Percentiles rank a stretch among this genome's conserved stretches.
phyloP scores from a whole-genome alignment of 176 grass and related monocot species.

The Oryza rufipogon region DNA sequence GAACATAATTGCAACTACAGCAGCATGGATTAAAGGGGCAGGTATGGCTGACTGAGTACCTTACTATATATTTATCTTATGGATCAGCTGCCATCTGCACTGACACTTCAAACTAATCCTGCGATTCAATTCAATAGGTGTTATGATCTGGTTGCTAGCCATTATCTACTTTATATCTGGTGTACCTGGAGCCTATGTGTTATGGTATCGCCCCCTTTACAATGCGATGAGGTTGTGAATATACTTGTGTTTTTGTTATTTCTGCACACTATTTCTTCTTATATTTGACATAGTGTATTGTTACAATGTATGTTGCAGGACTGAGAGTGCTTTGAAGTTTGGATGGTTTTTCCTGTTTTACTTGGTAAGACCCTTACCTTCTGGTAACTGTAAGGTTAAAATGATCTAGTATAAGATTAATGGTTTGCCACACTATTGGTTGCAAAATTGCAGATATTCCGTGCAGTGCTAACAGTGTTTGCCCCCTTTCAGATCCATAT shows the following conservation, averaged over 20 bases:
- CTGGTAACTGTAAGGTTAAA: neutral
- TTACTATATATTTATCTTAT: constrained; percentile 12
- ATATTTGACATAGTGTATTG: constrained; percentile 22
- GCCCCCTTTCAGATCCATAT: constrained; percentile 80
- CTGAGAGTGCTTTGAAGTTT: constrained; percentile 92
- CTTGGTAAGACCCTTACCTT: constrained; percentile 53
- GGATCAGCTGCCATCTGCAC: neutral
- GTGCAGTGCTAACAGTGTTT: constrained; percentile 30
- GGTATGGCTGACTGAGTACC: constrained; percentile 44
- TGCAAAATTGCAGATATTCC: constrained; percentile 9
- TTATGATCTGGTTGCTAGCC: constrained; percentile 94
- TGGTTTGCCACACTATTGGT: neutral
- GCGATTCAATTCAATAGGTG: constrained; percentile 50
- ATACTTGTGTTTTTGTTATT: constrained; percentile 26
- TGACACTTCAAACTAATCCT: constrained; percentile 29
- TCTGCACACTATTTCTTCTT: constrained; percentile 15
- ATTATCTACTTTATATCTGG: constrained; percentile 96
- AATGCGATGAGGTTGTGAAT: constrained; percentile 80
- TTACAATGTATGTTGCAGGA: constrained; percentile 59
- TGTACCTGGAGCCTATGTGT: constrained; percentile 82
- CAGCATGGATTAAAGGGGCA: constrained; percentile 95
- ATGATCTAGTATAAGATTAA: constrained; percentile 31
- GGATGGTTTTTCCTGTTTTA: constrained; percentile 97
- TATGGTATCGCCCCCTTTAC: constrained; percentile 98
- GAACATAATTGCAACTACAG: constrained; percentile 83